Evolutionary conservation across 2,329 filamentous ascomycete genomes (phyloP).

Genomic region (Xylaria sp.): DNA sequence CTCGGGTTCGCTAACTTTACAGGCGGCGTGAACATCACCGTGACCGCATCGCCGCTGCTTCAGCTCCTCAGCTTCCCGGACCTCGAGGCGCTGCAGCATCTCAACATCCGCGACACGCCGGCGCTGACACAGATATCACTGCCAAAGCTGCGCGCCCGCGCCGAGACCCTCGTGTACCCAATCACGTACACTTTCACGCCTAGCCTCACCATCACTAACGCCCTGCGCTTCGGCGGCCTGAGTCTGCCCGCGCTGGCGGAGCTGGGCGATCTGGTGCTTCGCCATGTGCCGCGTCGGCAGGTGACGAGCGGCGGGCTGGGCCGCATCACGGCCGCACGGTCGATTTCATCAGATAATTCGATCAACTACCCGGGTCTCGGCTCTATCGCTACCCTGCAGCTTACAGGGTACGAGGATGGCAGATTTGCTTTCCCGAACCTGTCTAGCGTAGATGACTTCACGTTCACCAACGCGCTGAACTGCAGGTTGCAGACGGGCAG

Average conservation of each 20-base stretch:
- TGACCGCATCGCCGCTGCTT: not conserved
- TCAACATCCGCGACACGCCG: not conserved
- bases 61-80: not conserved
- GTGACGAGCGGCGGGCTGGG: not conserved
- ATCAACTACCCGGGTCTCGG: not conserved
- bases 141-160: not conserved
- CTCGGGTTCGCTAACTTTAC: conserved; percentile 11
- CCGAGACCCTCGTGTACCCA: not conserved
- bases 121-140: conserved; percentile 10
- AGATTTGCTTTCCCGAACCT: not conserved
- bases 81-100: not conserved
- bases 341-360: not conserved
- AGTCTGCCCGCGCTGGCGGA: not conserved
- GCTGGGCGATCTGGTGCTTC: not conserved
- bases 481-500: not conserved
- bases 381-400: not conserved
- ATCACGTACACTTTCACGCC: conserved; percentile 13
- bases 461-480: not conserved
- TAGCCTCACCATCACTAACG: not conserved
- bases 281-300: conserved; percentile 1
- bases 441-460: not conserved
- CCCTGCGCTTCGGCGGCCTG: not conserved
- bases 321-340: not conserved
- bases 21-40: conserved; percentile 9
- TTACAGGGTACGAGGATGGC: conserved; percentile 6